These are phyloP conservation scores for Penicillium sp. DNA, from an alignment of 2,329 filamentous ascomycete species.

Conservation along the genomic window DNA sequence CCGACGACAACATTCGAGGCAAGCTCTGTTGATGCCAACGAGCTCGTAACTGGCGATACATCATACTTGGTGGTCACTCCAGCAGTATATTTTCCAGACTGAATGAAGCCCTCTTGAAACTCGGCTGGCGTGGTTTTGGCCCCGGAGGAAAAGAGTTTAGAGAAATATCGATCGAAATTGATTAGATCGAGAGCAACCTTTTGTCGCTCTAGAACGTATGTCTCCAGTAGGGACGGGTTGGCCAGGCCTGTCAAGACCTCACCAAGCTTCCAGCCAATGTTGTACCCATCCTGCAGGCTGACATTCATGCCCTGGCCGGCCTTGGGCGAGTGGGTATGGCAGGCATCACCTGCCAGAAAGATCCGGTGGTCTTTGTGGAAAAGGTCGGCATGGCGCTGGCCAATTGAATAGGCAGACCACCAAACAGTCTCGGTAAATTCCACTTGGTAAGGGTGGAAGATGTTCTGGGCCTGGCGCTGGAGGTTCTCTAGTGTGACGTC, in stretches of 20 bases:
- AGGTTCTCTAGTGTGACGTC: constrained; percentile 59
- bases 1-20: constrained; percentile 48
- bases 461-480: constrained; percentile 55
- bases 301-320: constrained; percentile 66
- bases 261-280: constrained; percentile 65
- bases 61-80: constrained; percentile 62
- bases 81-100: constrained; percentile 63
- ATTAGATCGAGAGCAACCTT: constrained; percentile 62
- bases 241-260: constrained; percentile 53
- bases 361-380: constrained; percentile 69
- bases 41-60: constrained; percentile 52
- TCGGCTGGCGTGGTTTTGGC: constrained; percentile 49
- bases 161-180: constrained; percentile 62
- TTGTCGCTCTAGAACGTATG: constrained; percentile 59
- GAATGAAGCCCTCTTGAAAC: constrained; percentile 62
- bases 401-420: constrained; percentile 74
- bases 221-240: constrained; percentile 50
- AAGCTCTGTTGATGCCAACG: constrained; percentile 36
- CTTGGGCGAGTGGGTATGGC: constrained; percentile 71
- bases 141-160: constrained; percentile 57
- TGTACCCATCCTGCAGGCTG: constrained; percentile 63
- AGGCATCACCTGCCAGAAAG: constrained; percentile 73
- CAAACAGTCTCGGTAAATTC: constrained; percentile 62
- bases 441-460: constrained; percentile 60
- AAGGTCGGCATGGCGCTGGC: constrained; percentile 70